Evolutionary conservation across 495 filamentous ascomycete genomes (phyloP), one percentile per base, ranked within the genome.

Genomic region (Arthonia radiata): DNA sequence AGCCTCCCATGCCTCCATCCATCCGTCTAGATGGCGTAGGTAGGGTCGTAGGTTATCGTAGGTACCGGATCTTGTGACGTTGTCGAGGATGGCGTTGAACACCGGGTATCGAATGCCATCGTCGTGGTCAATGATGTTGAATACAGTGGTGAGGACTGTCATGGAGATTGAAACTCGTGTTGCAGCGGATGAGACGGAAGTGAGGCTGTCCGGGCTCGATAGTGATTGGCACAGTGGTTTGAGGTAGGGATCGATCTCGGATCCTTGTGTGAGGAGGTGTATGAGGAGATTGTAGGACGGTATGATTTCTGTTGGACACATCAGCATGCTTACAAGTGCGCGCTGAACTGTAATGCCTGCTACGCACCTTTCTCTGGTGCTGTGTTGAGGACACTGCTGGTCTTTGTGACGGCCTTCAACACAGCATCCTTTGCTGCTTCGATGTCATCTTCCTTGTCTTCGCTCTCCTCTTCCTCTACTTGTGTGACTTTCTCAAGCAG

Each of bases 251-350:
- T 78, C 65, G 32, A 72, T 59, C 36, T 81, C 71, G 35, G 71
- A 64, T 21, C 77, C 71, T 50, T 89, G 79, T 36, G 74, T 62
- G 40, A 89, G 59, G 15, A 99, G 69, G 56, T 94, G 80, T 35
- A 93, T 61, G 37, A 99, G 70, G 35, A 93, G 73, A 54, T 94
- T 93, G 57, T 92, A 92, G 18, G 86, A 75, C 18, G 81, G 66
- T 28, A 72, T 77, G 46, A 94, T 83, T 50, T 94, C 83, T 72
- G 37, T 31, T 11, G n/a, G n/a, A n/a, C n/a, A 22, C 7, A 22
- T 22, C 11, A 39, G n/a, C 14, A 16, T 12, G 10, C 18, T 28
- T 34, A 27, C 14, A 27, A 8, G 12, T 23, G 13, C 10, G 24
- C 7, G 21, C 11, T n/a, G 18, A n/a, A 9, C 13, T 16, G 22